Evolutionary conservation across 1,284 basidiomycete species (phyloP).

Genomic region (Rhodotorula sp.): DNA sequence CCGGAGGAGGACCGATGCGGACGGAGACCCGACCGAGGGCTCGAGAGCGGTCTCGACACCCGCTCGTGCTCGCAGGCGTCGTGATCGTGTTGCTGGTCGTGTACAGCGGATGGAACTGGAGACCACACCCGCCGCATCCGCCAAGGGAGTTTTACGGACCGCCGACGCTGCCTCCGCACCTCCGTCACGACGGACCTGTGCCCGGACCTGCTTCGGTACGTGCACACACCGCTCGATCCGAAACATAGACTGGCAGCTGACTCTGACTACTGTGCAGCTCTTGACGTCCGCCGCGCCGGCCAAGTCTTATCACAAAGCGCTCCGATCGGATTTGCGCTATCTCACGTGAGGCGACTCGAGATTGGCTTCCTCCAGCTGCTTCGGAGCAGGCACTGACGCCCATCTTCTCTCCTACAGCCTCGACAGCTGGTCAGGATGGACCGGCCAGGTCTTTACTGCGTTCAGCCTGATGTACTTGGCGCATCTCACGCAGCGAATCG

Average conservation of each 20-base stretch:
- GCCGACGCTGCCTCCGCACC: background rate
- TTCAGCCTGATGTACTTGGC: conserved; percentile 33
- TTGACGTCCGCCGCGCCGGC: conserved; percentile 17
- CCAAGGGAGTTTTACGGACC: background rate
- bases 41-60: background rate
- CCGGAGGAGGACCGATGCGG: background rate
- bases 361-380: rapidly evolving
- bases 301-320: conserved; percentile 20
- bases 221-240: background rate
- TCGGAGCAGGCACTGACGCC: background rate
- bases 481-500: conserved; percentile 26
- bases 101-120: background rate
- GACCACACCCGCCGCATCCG: background rate
- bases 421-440: conserved; percentile 15
- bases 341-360: conserved; percentile 13
- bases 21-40: background rate
- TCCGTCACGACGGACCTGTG: background rate
- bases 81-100: background rate
- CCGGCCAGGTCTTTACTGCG: conserved; percentile 27
- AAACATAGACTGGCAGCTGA: background rate
- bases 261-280: conserved; percentile 2
- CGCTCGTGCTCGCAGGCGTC: background rate
- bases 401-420: background rate
- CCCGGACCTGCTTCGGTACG: background rate
- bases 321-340: conserved; percentile 27